Evolutionary conservation across 805 yeast species (phyloP), one percentile per base, ranked within the genome.

Genomic region (Metschnikowia rubicola): DNA sequence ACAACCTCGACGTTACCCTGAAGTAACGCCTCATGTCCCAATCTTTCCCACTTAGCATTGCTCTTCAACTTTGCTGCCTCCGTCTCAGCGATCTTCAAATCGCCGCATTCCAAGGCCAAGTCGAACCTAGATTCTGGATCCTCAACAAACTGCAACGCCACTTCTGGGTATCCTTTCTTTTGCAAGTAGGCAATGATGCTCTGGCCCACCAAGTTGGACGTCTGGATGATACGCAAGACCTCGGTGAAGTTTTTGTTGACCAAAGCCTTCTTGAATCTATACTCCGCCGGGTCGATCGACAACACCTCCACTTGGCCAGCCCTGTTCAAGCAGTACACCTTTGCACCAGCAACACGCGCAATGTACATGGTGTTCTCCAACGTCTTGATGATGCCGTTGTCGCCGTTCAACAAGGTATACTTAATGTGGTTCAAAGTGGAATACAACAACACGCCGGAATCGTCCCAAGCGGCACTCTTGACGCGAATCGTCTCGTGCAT

Each of bases 391-490:
- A 94, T 90, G 61, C 99, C 99, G 58, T 75, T 81, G 65, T 95
- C 99, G 60, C 99, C 99, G 63, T 91, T 94, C 63, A 92, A 75
- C 62, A 94, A 74, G 39, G 92, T 85, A 69, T 92, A 94, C 71
- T 92, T 94, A 70, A 95, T 86, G 67, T 94, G 99, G 71, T 92
- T 92, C 66, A 94, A 77, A 8, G 99, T 94, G 17, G 97, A 86
- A 70, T 92, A 94, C 56, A 94, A 77, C 65, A 94, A 78, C 30
- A 95, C 96, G 44, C 92, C 92, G 41, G 87, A 74, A 58, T 90
- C 97, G 66, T 94, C 98, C 97, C 97, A 94, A 15, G 96, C 88
- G 39, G 97, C 97, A 71, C 95, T 84, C 74, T 94, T 94, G 61
- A 94, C 89, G 66, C 99, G 78, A 57, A 94, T 94, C 3, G 98